Conservation (phyloP, 768 basidiomycete genomes). For the Hydnum rufescens region DNA sequence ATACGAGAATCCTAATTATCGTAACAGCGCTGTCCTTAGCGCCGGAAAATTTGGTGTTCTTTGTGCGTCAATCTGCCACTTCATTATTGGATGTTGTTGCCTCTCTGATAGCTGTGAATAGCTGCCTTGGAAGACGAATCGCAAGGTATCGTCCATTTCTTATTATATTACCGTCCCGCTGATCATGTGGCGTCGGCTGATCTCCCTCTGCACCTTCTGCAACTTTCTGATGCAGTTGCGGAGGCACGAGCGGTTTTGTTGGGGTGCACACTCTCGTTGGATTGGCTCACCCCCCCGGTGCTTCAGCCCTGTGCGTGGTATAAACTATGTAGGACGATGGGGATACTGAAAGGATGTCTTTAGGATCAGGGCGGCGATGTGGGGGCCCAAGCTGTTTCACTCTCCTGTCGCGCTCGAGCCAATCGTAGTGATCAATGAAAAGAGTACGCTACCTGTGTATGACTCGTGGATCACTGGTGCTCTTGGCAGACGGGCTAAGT, state of each 20-base stretch:
- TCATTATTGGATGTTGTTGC: no score
- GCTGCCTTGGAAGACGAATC: conserved; percentile 63
- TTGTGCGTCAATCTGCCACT: conserved; percentile 38
- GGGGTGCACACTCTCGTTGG: conserved; percentile 34
- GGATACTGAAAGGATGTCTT: no score
- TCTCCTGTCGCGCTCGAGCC: conserved; percentile 64
- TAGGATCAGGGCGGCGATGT: conserved; percentile 43
- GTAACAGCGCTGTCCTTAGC: conserved; percentile 65
- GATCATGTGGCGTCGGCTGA: conserved; percentile 13
- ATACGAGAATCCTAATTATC: conserved; percentile 71
- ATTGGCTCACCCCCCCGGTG: conserved; percentile 75
- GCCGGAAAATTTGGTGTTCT: conserved; percentile 31
- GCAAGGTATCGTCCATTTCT: conserved; percentile 61
- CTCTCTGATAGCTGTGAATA: no score
- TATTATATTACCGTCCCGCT: conserved; percentile 49
- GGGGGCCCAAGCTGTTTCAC: conserved; percentile 45
- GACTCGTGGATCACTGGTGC: conserved; percentile 22
- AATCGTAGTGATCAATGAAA: conserved; percentile 27
- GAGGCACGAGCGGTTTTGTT: conserved; percentile 27
- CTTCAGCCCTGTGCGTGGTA: conserved; percentile 59
- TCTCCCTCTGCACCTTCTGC: conserved; percentile 35
- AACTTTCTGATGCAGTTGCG: conserved; percentile 26
- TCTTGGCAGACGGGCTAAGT: conserved; percentile 36
- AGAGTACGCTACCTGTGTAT: background rate
- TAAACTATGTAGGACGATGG: no score